These are phyloP conservation scores for Ilex paraguariensis DNA, from an alignment of 305 asterid genomes.

Conservation along the genomic window DNA sequence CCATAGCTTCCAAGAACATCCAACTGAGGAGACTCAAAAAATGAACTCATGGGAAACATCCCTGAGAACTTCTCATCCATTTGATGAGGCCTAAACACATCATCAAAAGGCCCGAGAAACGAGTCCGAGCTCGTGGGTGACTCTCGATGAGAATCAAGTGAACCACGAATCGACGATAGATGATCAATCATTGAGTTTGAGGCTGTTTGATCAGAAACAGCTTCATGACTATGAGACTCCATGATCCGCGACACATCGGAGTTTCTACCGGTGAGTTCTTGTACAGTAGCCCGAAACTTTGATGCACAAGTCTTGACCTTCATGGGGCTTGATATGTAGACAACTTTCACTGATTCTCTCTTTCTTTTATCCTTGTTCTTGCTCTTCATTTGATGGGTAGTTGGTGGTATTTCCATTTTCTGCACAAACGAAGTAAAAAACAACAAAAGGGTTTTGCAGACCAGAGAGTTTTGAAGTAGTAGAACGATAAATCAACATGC, in stretches of 20 bases:
- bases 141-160: neutral
- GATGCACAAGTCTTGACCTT: neutral
- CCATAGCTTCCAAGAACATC: neutral
- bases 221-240: neutral
- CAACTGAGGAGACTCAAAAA: neutral
- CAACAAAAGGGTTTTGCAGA: no score
- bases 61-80: neutral
- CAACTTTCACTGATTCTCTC: neutral
- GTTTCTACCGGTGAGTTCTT: neutral
- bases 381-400: no score
- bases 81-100: neutral
- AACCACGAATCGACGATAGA: neutral
- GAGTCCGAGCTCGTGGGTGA: neutral
- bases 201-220: neutral
- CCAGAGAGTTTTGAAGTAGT: no score
- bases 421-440: neutral
- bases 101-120: neutral
- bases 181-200: neutral
- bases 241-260: neutral
- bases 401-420: neutral
- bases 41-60: neutral
- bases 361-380: no score
- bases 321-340: neutral
- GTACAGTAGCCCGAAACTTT: neutral
- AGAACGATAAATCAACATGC: no score